Evolutionary conservation across 345 rosid species (phyloP), one percentile per base, ranked within the genome.

Genomic region (Camelina laxa): DNA sequence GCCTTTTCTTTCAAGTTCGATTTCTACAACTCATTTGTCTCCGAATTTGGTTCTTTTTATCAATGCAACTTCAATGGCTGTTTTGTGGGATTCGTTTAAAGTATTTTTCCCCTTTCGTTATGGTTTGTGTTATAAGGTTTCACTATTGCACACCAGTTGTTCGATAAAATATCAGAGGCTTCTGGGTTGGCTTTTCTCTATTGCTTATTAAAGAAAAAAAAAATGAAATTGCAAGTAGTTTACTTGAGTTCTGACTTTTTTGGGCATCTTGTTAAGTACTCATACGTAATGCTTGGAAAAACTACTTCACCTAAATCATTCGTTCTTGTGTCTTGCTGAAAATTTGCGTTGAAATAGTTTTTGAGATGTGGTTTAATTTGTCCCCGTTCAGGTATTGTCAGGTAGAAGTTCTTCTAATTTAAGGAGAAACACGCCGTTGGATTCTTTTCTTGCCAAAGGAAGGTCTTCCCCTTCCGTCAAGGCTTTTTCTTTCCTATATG

Each of bases 321-420:
- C 55, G 15, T 45, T 62, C 49, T 45, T 65, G 53, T 47, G 9
- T 49, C 19, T 59, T 24, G 30, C 6, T 66, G 7, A 9, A 39
- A 6, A 4, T 50, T 72, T 41, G 16, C 1, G 45, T 63, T 50
- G 50, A 44, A 17, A 48, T 41, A 41, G 21, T 42, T 72, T 45
- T 60, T 72, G 67, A 65, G 69, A 59, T 66, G 42, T 59, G 60
- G 22, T 51, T 9, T n/a, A n/a, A n/a, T n/a, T 70, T 44, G 50
- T 74, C 56, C 20, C 15, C 15, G 41, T 51, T 44, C 86, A 91
- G 97, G 87, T 83, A 39, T 71, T 89, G 44, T 82, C 87, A n/a
- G 85, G 49, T 49, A 84, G 83, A 76, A 80, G 67, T 73, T 81
- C 79, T 80, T 75, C 88, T 44, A 76, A 84, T 16, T 61, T 85